Evolutionary conservation across 2,329 filamentous ascomycete genomes (phyloP).

Genomic region (Stagonosporopsis chrysanthemi): DNA sequence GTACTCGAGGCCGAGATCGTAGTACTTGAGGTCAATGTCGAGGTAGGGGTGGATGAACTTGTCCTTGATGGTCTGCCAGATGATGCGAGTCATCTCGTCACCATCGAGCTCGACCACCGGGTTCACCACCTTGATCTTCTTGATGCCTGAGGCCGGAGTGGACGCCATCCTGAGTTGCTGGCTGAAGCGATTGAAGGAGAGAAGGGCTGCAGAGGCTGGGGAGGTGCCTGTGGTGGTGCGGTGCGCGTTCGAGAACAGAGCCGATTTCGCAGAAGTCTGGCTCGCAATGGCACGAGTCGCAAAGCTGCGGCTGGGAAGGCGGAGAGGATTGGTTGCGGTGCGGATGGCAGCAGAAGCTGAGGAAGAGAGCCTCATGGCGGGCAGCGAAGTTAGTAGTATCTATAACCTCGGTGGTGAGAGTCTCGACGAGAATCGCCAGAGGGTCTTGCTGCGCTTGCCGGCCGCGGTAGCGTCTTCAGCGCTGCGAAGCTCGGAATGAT

Average conservation of each 20-base stretch:
- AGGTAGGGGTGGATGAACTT: slow-evolving; percentile 98
- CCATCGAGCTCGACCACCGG: slow-evolving; percentile 97
- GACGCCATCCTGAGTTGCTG: slow-evolving; percentile 45
- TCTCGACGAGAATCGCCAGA: slow-evolving; percentile 24
- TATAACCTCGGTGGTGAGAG: slow-evolving; percentile 40
- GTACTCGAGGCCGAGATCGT: slow-evolving; percentile 91
- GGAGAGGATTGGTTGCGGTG: slow-evolving; percentile 29
- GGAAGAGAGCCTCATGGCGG: slow-evolving; percentile 42
- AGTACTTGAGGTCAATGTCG: slow-evolving; percentile 98
- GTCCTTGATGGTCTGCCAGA: slow-evolving; percentile 99
- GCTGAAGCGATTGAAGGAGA: slow-evolving; percentile 5
- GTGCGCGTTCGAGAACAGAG: slow-evolving; percentile 28
- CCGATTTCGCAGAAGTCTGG: slow-evolving; percentile 34
- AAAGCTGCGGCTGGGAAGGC: slow-evolving; percentile 37
- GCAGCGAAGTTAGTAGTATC: slow-evolving; percentile 17
- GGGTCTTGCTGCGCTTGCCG: slow-evolving; percentile 27
- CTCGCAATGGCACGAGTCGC: slow-evolving; percentile 41
- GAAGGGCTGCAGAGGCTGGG: slow-evolving; percentile 15
- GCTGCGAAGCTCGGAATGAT: slow-evolving; percentile 23
- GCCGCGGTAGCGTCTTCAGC: slow-evolving; percentile 33
- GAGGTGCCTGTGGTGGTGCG: slow-evolving; percentile 23
- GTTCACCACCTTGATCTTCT: slow-evolving; percentile 99
- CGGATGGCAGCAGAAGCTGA: slow-evolving; percentile 38
- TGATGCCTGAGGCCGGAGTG: slow-evolving; percentile 72
- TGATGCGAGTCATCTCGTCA: slow-evolving; percentile 95